phyloP scores from a whole-genome alignment of 345 rosid species.

The Linum tenue region DNA sequence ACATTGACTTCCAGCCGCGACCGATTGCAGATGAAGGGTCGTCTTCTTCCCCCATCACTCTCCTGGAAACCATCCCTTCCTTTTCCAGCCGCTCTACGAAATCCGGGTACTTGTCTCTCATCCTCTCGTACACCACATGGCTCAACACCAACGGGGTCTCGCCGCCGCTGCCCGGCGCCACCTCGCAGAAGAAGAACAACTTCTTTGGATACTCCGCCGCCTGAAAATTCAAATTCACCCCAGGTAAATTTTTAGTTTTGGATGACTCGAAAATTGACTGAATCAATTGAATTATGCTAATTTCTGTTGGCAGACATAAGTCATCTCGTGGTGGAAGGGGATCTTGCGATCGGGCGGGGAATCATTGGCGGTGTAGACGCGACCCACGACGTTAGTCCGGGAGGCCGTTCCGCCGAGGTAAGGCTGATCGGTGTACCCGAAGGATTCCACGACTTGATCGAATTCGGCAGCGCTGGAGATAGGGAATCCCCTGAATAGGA shows the following conservation, averaged over 20 bases:
- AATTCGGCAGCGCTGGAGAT: conserved; percentile 53
- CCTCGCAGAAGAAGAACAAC: conserved; percentile 79
- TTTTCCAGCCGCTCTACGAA: conserved; percentile 58
- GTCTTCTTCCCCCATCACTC: conserved; percentile 68
- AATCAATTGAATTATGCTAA: no score
- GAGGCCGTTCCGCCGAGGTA: no score
- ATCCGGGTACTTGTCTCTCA: conserved; percentile 41
- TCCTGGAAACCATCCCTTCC: conserved; percentile 56
- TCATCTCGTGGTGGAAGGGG: conserved; percentile 28
- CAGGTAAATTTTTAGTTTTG: no score
- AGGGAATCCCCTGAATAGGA: conserved; percentile 37
- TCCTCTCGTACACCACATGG: conserved; percentile 27
- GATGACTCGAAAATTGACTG: no score
- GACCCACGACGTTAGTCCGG: no score
- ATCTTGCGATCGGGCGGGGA: conserved; percentile 28
- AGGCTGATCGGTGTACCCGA: conserved; percentile 32
- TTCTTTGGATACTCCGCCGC: conserved; percentile 87
- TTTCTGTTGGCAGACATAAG: conserved; percentile 38
- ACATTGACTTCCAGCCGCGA: conserved; percentile 18
- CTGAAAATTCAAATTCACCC: conserved; percentile 38
- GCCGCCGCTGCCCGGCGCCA: conserved; percentile 73
- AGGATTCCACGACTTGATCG: conserved; percentile 76
- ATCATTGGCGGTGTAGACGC: no score
- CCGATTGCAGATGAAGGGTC: conserved; percentile 22
- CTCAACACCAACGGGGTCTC: conserved; percentile 87